phyloP scores from a whole-genome alignment of 1,284 basidiomycete genomes.

The Hemileia vastatrix region DNA sequence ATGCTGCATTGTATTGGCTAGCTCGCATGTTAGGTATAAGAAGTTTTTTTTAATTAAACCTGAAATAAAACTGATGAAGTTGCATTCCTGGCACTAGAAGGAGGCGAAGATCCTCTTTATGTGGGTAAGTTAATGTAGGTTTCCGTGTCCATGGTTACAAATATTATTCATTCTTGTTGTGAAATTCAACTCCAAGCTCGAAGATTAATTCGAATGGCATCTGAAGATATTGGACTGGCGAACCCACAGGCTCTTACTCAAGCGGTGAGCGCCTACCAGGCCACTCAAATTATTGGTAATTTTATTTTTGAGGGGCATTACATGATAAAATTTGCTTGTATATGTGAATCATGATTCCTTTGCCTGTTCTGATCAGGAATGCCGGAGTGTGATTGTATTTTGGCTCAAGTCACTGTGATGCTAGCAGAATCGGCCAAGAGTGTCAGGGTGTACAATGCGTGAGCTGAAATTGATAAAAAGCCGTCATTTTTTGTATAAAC shows the following conservation, averaged over 20 bases:
- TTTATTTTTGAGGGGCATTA: background rate
- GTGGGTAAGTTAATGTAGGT: constrained; percentile 63
- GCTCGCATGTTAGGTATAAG: constrained; percentile 36
- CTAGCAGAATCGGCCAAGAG: constrained; percentile 74
- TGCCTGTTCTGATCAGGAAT: constrained; percentile 4
- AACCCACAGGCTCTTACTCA: constrained; percentile 48
- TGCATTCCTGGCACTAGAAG: constrained; percentile 65
- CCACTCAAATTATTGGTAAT: constrained; percentile 67
- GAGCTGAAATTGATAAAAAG: constrained; percentile 48
- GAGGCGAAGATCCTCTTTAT: constrained; percentile 80
- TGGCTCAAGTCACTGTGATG: constrained; percentile 71
- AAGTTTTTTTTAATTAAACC: background rate
- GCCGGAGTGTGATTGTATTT: constrained; percentile 32
- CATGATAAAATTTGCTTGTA: background rate
- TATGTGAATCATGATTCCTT: background rate
- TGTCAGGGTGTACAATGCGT: constrained; percentile 66
- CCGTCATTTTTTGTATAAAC: background rate
- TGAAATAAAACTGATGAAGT: constrained; percentile 24
- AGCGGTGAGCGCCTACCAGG: constrained; percentile 67
- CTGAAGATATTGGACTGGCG: constrained; percentile 74
- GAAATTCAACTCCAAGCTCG: constrained; percentile 48
- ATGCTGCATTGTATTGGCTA: constrained; percentile 75
- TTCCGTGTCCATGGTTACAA: constrained; percentile 1
- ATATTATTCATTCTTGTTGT: constrained; percentile 15
- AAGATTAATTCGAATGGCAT: constrained; percentile 70